Evolutionary conservation across 1,284 basidiomycete genomes (phyloP).

Genomic region (Xerocomus amazonicus): DNA sequence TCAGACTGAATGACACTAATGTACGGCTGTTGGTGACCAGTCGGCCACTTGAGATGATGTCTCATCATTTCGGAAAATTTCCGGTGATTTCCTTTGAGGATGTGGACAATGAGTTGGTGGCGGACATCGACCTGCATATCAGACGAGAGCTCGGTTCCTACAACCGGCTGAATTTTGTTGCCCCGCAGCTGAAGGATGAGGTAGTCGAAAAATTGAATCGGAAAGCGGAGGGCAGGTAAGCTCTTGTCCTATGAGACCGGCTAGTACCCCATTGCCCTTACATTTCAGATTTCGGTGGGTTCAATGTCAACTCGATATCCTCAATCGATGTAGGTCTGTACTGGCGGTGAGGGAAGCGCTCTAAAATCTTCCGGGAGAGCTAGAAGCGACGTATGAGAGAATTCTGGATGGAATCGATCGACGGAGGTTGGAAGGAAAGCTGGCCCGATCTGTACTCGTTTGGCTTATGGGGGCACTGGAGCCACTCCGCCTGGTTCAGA

Average conservation of each 20-base stretch:
- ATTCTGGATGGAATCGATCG: conserved; percentile 1
- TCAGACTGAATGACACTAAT: neutral
- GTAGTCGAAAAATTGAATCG: neutral
- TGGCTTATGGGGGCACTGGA: conserved; percentile 1
- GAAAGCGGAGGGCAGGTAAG: conserved; percentile 2
- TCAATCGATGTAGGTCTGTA: neutral
- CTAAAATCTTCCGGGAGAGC: neutral
- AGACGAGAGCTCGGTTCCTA: neutral
- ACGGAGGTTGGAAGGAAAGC: neutral
- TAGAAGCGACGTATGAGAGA: conserved; percentile 1
- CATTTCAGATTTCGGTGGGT: conserved; percentile 6
- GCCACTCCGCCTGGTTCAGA: neutral
- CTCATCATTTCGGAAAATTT: neutral
- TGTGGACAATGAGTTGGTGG: neutral
- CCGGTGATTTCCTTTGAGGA: conserved; percentile 1
- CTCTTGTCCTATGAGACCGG: no score
- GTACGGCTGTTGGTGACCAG: conserved; percentile 4
- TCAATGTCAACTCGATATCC: conserved; percentile 4
- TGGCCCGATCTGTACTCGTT: conserved; percentile 1
- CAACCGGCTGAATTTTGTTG: neutral
- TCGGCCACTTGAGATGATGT: neutral
- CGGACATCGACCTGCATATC: neutral
- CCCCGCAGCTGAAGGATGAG: neutral
- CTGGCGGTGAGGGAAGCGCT: neutral
- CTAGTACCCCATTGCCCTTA: neutral